Base-by-base conservation (phyloP, 2,329 filamentous ascomycete genomes). In the Ampelomyces quisqualis region DNA sequence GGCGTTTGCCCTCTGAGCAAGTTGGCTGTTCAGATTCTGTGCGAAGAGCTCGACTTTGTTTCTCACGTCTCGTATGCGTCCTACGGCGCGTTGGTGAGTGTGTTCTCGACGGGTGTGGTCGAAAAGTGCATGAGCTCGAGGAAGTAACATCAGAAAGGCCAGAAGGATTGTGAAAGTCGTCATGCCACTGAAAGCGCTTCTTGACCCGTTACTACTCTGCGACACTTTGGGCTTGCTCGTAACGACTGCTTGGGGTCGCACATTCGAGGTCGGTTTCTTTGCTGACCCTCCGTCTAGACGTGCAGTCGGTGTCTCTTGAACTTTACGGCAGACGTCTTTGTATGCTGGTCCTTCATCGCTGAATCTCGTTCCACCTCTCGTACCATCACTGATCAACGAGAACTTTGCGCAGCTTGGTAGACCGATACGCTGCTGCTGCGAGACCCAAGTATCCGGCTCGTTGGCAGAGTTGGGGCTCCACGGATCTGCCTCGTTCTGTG, bases 381-480 rank as follows among this genome's bases (percentile, higher is more conserved):
- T 58, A 13, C 53, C 53, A 34, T 60, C 53, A 13, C 55, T 58
- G 1, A 40, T 45, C 26, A 60, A 36, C 1, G 43, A 47, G 29
- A 58, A 55, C 14, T 36, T 47, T 4, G 42, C 39, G 30, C 55
- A 58, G 18, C 32, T 40, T 32, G 45, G 34, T 3, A 57, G 17
- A 13, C 45, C 26, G 5, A 60, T 28, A n/a, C 48, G 32, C 34
- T 60, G 53, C 21, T 51, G 18, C 37, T 60, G 57, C 3, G 35
- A 32, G 15, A 58, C 38, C 19, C 34, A 35, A 21, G 20, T 46
- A 31, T 60, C 55, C 7, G 37, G 26, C 15, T 53, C 27, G 11
- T 51, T 51, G 2, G 43, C 45, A 10, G 51, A 43, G 7, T 24
- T 20, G 4, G 53, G 55, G 15, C 36, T 51, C 38, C 51, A 41